Percentiles rank a stretch among this genome's conserved stretches.
Conservation (phyloP, 2,329 filamentous ascomycete genomes). For the Drechmeria coniospora region DNA sequence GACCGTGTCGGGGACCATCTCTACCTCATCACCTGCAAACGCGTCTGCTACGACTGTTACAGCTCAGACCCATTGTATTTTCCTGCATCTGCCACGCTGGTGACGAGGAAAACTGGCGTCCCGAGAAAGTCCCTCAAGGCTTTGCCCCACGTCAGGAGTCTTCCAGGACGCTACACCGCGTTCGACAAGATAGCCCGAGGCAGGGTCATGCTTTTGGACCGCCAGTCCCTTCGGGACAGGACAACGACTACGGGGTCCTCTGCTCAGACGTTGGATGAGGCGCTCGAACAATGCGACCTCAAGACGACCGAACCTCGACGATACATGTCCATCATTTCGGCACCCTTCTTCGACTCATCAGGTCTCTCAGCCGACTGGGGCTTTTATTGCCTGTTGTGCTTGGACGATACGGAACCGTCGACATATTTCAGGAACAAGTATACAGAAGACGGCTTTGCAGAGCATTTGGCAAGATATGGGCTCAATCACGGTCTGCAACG, state of each 20-base stretch:
- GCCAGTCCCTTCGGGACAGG: no score
- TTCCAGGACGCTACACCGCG: no score
- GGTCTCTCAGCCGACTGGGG: conserved; percentile 5
- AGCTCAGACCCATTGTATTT: conserved; percentile 13
- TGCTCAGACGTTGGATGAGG: no score
- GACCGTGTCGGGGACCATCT: conserved; percentile 21
- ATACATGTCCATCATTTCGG: conserved; percentile 6
- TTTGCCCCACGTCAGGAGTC: no score
- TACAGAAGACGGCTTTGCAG: conserved; percentile 1
- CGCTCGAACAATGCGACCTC: no score
- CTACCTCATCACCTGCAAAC: conserved; percentile 21
- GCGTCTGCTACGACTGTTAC: conserved; percentile 25
- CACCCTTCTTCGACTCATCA: conserved; percentile 4
- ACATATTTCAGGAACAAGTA: conserved; percentile 5
- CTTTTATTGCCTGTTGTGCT: conserved; percentile 5
- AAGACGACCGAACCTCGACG: conserved; percentile 4
- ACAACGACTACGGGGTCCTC: no score
- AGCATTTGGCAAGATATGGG: conserved; percentile 2
- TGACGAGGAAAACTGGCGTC: no score
- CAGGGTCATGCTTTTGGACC: no score
- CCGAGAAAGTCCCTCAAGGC: no score
- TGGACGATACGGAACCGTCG: conserved; percentile 1
- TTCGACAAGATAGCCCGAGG: no score
- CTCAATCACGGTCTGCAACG: conserved; percentile 2
- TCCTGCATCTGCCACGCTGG: conserved; percentile 10